These are phyloP conservation scores for Microbotryum silenes-acaulis DNA, from an alignment of 1,284 basidiomycete species.

Conservation along the genomic window DNA sequence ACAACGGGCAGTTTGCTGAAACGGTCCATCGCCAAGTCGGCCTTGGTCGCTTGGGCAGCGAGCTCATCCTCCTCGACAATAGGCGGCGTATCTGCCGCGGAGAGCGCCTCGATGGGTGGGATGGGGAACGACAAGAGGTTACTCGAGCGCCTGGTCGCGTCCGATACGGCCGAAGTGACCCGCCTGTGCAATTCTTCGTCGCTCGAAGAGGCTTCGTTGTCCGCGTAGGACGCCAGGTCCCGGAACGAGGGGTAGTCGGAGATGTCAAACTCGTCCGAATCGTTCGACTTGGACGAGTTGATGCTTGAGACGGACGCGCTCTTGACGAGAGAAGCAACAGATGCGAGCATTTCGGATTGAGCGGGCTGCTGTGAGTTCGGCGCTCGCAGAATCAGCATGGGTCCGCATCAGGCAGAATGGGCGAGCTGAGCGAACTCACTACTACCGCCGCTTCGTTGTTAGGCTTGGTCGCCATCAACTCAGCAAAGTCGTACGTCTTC, in stretches of 20 bases:
- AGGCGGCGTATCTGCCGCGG: background rate
- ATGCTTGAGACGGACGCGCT: too few relatives aligned
- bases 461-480: too few relatives aligned
- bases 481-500: too few relatives aligned
- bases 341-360: too few relatives aligned
- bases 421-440: too few relatives aligned
- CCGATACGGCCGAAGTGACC: too few relatives aligned
- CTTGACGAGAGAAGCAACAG: too few relatives aligned
- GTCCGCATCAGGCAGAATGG: too few relatives aligned
- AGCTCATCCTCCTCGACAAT: background rate
- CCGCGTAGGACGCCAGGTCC: background rate
- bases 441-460: too few relatives aligned
- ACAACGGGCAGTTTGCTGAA: constrained; percentile 13
- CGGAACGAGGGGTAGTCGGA: background rate
- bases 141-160: constrained; percentile 5
- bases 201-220: background rate
- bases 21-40: background rate
- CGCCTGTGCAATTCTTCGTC: background rate
- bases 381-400: too few relatives aligned
- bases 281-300: background rate
- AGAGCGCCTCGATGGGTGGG: constrained; percentile 7
- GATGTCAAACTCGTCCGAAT: background rate
- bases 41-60: background rate
- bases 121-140: constrained; percentile 16
- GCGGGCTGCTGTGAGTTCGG: too few relatives aligned